Evolutionary conservation across 2,329 filamentous ascomycete genomes (phyloP), one percentile per base, ranked within the genome.

Genomic region (Tolypocladium guangdongense): DNA sequence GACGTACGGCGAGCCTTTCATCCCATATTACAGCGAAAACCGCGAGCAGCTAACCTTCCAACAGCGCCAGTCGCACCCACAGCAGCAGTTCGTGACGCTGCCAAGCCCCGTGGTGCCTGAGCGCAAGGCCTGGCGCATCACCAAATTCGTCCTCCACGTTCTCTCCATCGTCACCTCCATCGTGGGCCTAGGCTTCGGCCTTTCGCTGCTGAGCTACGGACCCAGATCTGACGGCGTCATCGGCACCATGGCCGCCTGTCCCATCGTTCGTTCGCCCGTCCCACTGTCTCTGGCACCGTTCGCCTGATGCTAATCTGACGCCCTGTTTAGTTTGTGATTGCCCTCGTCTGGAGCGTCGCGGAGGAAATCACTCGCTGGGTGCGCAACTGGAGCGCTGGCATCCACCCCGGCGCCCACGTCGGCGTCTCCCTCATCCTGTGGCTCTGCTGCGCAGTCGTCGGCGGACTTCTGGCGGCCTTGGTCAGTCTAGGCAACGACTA

Each of bases 361-460:
- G 74, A 77, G 46, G 57, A 74, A 49, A 59, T 74, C 52, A 69
- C 65, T 30, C 64, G 70, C 20, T 62, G 58, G 37, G 53, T 62
- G 18, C 69, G 69, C 38, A 65, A 62, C 7, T 63, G 60, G 49
- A 60, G 65, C 27, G 57, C 57, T 4, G 69, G 71, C 38, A 71
- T 76, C 22, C 71, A 73, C 51, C 73, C 74, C 0, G 74, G 71
- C 30, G 69, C 68, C 8, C 72, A 76, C 48, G 70, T 77, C 36
- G 71, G 61, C 51, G 41, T 73, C 16, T 70, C 69, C 35, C 70
- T 77, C 2, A 50, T 75, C 55, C 62, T 76, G 52, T 75, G 70
- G 68, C 57, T 76, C 7, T 8, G 1, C 8, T 46, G 24, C 24
- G 24, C 24, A 11, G 8, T 30, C 10, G 24, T 30, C 4, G 43